Conservation (phyloP, 2,329 filamentous ascomycete genomes). For the Colletotrichum zoysiae region DNA sequence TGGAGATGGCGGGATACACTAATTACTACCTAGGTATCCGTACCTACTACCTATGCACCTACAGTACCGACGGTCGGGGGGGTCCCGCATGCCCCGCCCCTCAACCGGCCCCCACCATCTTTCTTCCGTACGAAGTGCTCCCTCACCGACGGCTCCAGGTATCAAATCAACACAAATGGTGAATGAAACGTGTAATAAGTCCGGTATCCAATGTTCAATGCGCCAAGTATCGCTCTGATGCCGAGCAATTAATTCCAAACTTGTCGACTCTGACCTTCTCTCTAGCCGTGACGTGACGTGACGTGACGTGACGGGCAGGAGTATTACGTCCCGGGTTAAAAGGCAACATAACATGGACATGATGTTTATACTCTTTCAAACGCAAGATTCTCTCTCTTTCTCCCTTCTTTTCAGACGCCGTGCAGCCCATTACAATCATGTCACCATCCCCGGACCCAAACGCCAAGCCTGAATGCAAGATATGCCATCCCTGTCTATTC, state of each 20-base stretch:
- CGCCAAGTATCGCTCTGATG: not conserved
- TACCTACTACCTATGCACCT: not conserved
- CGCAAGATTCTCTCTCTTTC: conserved; percentile 28
- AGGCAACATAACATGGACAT: not conserved
- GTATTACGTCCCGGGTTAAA: not conserved
- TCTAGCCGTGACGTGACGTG: too few relatives aligned
- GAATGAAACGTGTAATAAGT: too few relatives aligned
- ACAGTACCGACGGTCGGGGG: too few relatives aligned
- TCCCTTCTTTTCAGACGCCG: conserved; percentile 22
- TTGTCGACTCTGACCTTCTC: not conserved
- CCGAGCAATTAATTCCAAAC: too few relatives aligned
- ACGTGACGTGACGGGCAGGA: not conserved
- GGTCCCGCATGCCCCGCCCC: conserved; percentile 13
- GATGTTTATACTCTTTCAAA: conserved; percentile 4
- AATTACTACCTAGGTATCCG: too few relatives aligned
- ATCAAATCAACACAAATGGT: too few relatives aligned
- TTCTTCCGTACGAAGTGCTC: not conserved
- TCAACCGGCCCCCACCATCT: conserved; percentile 5
- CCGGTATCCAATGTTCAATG: too few relatives aligned
- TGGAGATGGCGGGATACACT: conserved; percentile 31
- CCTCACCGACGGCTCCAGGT: too few relatives aligned
- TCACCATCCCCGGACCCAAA: conserved; percentile 28
- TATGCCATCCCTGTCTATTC: conserved; percentile 34
- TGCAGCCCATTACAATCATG: conserved; percentile 23
- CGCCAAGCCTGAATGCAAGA: conserved; percentile 35